Percentiles rank a stretch among this genome's conserved stretches.
Evolutionary conservation across 345 rosid genomes (phyloP).

Genomic region (Microthlaspi erraticum): DNA sequence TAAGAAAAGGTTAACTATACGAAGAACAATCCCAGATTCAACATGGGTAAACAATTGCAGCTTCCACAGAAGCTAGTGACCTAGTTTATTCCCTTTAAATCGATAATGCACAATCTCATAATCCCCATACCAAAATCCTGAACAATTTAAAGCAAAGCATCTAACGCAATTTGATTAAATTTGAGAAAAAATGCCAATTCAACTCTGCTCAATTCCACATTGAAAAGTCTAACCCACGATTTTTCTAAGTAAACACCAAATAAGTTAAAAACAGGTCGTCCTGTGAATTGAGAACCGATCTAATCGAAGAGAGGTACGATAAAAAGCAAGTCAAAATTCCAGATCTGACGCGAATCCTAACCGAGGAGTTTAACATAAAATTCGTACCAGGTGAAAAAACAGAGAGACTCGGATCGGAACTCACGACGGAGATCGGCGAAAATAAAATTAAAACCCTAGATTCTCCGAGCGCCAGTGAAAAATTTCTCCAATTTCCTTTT

Average conservation of each 20-base stretch:
- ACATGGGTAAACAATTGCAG: not conserved
- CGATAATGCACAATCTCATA: not conserved
- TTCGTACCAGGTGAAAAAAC: slow-evolving; percentile 17
- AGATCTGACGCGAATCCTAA: slow-evolving; percentile 40
- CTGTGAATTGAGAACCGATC: slow-evolving; percentile 30
- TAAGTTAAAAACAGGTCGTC: not conserved
- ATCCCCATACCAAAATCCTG: slow-evolving; percentile 6
- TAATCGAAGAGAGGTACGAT: not conserved
- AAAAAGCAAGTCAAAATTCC: not conserved
- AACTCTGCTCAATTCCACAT: slow-evolving; percentile 2
- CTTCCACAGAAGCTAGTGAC: slow-evolving; percentile 8
- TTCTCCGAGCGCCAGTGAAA: slow-evolving; percentile 22
- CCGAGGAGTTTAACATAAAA: not conserved
- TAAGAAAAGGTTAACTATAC: slow-evolving; percentile 18
- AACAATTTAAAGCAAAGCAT: slow-evolving; percentile 1
- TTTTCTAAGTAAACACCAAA: slow-evolving; percentile 17
- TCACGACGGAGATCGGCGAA: slow-evolving; percentile 29
- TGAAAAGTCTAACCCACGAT: slow-evolving; percentile 9
- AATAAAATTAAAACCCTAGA: slow-evolving; percentile 27
- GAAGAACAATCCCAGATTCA: slow-evolving; percentile 28
- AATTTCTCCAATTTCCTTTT: slow-evolving; percentile 12
- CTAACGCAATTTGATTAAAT: slow-evolving; percentile 1
- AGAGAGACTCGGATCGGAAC: slow-evolving; percentile 11
- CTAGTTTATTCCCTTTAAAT: not conserved
- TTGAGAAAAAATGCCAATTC: not conserved